Evolutionary conservation across 805 yeast genomes (phyloP).

Genomic region (Maudiozyma pseudohumilis): DNA sequence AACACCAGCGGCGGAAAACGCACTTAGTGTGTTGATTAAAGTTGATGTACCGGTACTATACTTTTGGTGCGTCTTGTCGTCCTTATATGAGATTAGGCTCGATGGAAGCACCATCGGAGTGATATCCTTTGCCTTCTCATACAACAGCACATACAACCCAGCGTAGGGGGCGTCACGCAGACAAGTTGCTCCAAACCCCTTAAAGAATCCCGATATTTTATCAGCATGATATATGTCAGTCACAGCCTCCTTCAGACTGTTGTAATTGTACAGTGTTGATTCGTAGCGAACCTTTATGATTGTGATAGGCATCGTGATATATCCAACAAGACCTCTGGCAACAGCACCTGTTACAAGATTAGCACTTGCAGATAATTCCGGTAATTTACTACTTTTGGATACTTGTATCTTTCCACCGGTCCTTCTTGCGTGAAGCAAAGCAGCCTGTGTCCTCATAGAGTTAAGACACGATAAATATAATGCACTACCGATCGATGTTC

Average conservation of each 20-base stretch:
- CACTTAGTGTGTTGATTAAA: conserved; percentile 62
- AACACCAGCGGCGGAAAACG: conserved; percentile 62
- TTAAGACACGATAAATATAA: conserved; percentile 71
- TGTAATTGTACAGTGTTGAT: conserved; percentile 64
- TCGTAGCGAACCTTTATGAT: conserved; percentile 83
- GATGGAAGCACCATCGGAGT: conserved; percentile 36
- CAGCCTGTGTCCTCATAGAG: conserved; percentile 42
- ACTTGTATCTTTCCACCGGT: neutral
- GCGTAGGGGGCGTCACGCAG: conserved; percentile 95
- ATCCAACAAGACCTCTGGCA: conserved; percentile 75
- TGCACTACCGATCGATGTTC: conserved; percentile 89
- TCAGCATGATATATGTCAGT: conserved; percentile 42
- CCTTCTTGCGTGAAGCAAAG: conserved; percentile 23
- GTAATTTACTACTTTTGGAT: conserved; percentile 39
- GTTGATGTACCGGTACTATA: conserved; percentile 38
- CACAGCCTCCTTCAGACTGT: conserved; percentile 51
- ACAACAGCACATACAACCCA: conserved; percentile 78
- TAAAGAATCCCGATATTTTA: conserved; percentile 63
- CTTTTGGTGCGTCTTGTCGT: conserved; percentile 10
- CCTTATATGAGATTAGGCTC: conserved; percentile 10
- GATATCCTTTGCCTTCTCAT: conserved; percentile 60
- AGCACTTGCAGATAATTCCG: conserved; percentile 57
- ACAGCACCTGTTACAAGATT: conserved; percentile 70
- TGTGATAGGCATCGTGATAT: conserved; percentile 89
- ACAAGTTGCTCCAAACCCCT: conserved; percentile 80